These are phyloP conservation scores for Lactarius psammicola DNA, from an alignment of 768 basidiomycete species.

Conservation along the genomic window DNA sequence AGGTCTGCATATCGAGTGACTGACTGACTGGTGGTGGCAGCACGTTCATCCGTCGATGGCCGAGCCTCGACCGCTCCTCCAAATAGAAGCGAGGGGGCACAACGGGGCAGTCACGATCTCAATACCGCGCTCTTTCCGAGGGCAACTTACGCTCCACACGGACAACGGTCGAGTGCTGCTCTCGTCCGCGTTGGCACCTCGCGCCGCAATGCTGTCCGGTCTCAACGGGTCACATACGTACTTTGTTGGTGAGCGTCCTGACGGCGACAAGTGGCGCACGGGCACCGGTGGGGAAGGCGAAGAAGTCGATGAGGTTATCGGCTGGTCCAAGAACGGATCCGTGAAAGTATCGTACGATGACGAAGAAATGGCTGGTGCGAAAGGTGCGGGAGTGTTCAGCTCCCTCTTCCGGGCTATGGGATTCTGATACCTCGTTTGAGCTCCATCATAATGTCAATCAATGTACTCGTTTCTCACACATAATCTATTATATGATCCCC, in stretches of 20 bases:
- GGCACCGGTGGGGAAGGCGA: slow-evolving; percentile 16
- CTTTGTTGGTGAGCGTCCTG: slow-evolving; percentile 25
- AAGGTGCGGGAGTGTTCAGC: slow-evolving; percentile 5
- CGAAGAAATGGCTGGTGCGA: not conserved
- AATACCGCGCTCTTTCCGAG: slow-evolving; percentile 27
- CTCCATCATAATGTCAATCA: too few relatives aligned
- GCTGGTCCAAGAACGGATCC: slow-evolving; percentile 21
- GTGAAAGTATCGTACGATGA: slow-evolving; percentile 23
- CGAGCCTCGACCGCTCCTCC: slow-evolving; percentile 25
- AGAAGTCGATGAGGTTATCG: slow-evolving; percentile 18
- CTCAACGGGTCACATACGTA: slow-evolving; percentile 18
- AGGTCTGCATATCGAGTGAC: not conserved
- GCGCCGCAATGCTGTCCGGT: slow-evolving; percentile 11
- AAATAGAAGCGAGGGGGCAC: slow-evolving; percentile 10
- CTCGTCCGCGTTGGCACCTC: slow-evolving; percentile 13
- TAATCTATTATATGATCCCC: not conserved
- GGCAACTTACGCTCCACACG: slow-evolving; percentile 23
- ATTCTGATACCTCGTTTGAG: not conserved
- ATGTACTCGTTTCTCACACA: not conserved
- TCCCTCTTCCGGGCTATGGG: slow-evolving; percentile 19
- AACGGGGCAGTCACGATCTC: slow-evolving; percentile 12
- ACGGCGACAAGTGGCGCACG: slow-evolving; percentile 17
- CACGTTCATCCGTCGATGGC: slow-evolving; percentile 14
- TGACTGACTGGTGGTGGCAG: not conserved
- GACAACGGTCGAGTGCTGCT: slow-evolving; percentile 16